These are phyloP conservation scores for Wickerhamomyces chaumierensis DNA, from an alignment of 805 yeast species.

Conservation along the genomic window DNA sequence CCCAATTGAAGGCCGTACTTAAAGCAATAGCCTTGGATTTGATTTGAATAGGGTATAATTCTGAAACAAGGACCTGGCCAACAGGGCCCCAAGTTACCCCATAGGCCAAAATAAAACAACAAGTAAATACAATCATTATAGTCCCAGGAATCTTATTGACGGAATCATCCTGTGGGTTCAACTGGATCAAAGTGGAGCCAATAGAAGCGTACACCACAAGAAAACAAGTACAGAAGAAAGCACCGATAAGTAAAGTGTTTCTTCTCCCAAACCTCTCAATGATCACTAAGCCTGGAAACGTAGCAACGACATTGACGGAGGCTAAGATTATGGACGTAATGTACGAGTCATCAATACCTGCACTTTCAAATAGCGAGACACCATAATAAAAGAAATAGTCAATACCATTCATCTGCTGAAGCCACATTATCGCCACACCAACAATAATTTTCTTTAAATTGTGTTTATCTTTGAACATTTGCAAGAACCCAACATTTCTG, in stretches of 20 bases:
- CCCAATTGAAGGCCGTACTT: constrained; percentile 48
- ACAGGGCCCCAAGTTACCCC: constrained; percentile 53
- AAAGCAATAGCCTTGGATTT: constrained; percentile 43
- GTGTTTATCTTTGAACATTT: constrained; percentile 28
- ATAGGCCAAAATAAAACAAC: constrained; percentile 37
- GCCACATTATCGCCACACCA: constrained; percentile 46
- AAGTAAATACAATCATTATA: constrained; percentile 45
- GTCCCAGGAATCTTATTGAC: constrained; percentile 29
- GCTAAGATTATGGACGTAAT: constrained; percentile 44
- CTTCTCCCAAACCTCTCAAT: constrained; percentile 42
- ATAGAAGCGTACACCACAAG: constrained; percentile 39
- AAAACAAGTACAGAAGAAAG: constrained; percentile 36
- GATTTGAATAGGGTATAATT: constrained; percentile 46
- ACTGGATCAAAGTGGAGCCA: constrained; percentile 30
- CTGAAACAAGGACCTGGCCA: constrained; percentile 33
- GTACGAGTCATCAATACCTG: constrained; percentile 41
- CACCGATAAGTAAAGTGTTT: constrained; percentile 27
- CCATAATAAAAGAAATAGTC: constrained; percentile 63
- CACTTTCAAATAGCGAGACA: constrained; percentile 43
- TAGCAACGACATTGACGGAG: constrained; percentile 38
- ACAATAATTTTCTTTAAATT: constrained; percentile 30
- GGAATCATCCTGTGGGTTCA: constrained; percentile 9
- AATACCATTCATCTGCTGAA: constrained; percentile 55
- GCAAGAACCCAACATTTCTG: constrained; percentile 30
- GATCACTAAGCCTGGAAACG: constrained; percentile 34